Conservation (phyloP, 768 basidiomycete species). For the Lactifluus volemus region DNA sequence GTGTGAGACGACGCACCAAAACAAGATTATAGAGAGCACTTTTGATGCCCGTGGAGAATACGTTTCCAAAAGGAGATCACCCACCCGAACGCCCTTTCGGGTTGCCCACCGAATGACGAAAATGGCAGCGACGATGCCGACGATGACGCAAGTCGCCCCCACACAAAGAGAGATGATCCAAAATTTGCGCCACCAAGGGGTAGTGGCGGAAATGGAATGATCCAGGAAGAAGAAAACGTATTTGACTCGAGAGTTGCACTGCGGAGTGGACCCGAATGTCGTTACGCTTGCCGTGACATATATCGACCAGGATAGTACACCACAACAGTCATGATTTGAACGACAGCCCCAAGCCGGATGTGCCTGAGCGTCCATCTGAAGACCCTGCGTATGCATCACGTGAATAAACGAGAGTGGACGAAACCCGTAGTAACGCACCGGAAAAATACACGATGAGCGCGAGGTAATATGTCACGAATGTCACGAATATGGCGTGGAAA, state of each 20-base stretch:
- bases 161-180: background rate
- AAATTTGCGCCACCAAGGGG: background rate
- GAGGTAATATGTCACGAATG: background rate
- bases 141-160: background rate
- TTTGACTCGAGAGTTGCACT: background rate
- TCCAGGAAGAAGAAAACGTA: background rate
- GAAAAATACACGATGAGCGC: background rate
- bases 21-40: background rate
- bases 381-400: background rate
- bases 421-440: background rate
- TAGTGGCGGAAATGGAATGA: background rate
- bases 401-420: background rate
- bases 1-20: background rate
- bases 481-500: background rate
- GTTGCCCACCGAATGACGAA: background rate
- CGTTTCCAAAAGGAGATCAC: background rate
- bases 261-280: background rate
- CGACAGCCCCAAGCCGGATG: background rate
- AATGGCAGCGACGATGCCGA: background rate
- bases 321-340: background rate
- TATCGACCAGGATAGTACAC: background rate
- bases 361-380: background rate
- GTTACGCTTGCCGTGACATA: background rate
- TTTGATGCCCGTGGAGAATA: background rate
- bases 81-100: background rate